phyloP scores from a whole-genome alignment of 352 stramenopile species.

The Phytophthora crassamura region DNA sequence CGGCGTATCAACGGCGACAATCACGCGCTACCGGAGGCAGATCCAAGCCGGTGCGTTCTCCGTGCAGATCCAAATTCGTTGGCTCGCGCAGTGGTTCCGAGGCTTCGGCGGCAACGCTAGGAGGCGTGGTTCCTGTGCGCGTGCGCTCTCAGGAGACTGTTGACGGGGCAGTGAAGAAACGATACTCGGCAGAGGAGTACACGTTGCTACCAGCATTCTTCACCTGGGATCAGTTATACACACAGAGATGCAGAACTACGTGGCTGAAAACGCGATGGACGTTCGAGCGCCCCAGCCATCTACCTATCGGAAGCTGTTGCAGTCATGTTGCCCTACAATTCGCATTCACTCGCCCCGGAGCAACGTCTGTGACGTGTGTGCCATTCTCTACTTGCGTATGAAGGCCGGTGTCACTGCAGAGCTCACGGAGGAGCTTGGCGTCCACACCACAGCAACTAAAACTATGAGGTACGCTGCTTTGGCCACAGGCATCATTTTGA shows the following conservation, averaged over 20 bases:
- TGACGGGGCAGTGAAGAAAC: too few relatives aligned
- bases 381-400: slow-evolving; percentile 3
- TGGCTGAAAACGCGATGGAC: slow-evolving; percentile 1
- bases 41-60: too few relatives aligned
- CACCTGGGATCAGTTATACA: slow-evolving; percentile 23
- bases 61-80: too few relatives aligned
- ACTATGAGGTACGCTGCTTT: slow-evolving; percentile 20
- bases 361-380: slow-evolving; percentile 20
- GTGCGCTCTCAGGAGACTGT: too few relatives aligned
- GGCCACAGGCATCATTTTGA: too few relatives aligned
- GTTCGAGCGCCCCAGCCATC: background rate
- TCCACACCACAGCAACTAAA: slow-evolving; percentile 2
- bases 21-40: too few relatives aligned
- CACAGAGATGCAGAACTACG: slow-evolving; percentile 22
- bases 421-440: slow-evolving; percentile 12
- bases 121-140: too few relatives aligned
- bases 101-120: too few relatives aligned
- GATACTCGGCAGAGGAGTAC: too few relatives aligned
- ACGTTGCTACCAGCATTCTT: too few relatives aligned
- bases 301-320: slow-evolving; percentile 17
- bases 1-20: too few relatives aligned
- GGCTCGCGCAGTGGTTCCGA: too few relatives aligned
- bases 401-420: background rate
- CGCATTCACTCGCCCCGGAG: slow-evolving; percentile 10
- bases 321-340: slow-evolving; percentile 2